phyloP scores from a whole-genome alignment of 2,329 filamentous ascomycete species.

The Pyrenochaeta sp. region DNA sequence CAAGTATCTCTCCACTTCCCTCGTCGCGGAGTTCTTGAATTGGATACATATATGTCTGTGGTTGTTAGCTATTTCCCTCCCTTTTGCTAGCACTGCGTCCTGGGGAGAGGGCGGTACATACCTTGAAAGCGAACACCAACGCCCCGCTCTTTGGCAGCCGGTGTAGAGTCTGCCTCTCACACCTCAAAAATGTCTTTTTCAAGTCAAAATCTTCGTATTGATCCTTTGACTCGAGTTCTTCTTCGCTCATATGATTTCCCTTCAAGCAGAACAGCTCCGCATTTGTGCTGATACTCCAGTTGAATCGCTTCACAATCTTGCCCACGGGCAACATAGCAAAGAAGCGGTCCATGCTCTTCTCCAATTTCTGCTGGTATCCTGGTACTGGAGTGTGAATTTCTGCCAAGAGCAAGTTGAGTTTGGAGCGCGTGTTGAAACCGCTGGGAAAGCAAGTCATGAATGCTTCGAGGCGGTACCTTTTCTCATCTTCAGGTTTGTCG shows the following conservation, averaged over 20 bases:
- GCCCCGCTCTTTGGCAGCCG: slow-evolving; percentile 63
- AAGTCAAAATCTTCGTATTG: slow-evolving; percentile 49
- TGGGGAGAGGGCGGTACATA: not conserved
- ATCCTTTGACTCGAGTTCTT: slow-evolving; percentile 36
- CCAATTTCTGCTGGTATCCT: slow-evolving; percentile 64
- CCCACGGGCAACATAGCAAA: slow-evolving; percentile 64
- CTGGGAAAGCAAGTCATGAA: slow-evolving; percentile 66
- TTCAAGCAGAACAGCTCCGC: slow-evolving; percentile 50
- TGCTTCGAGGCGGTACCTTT: slow-evolving; percentile 64
- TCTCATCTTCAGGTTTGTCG: slow-evolving; percentile 27
- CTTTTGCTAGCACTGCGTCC: no score
- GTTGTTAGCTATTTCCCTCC: not conserved
- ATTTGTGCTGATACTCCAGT: slow-evolving; percentile 61
- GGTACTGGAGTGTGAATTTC: slow-evolving; percentile 69
- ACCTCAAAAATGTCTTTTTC: slow-evolving; percentile 58
- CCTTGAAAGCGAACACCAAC: slow-evolving; percentile 68
- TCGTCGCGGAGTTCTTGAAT: slow-evolving; percentile 65
- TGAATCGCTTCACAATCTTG: slow-evolving; percentile 63
- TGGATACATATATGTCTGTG: slow-evolving; percentile 66
- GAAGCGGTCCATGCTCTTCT: slow-evolving; percentile 69
- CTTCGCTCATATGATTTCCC: slow-evolving; percentile 56
- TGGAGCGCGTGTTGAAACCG: slow-evolving; percentile 66
- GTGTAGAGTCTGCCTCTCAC: slow-evolving; percentile 70
- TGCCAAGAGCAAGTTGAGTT: slow-evolving; percentile 61
- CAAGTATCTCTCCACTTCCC: slow-evolving; percentile 63